Evolutionary conservation across 352 stramenopile species (phyloP).

Genomic region (Phytophthora aleatoria): DNA sequence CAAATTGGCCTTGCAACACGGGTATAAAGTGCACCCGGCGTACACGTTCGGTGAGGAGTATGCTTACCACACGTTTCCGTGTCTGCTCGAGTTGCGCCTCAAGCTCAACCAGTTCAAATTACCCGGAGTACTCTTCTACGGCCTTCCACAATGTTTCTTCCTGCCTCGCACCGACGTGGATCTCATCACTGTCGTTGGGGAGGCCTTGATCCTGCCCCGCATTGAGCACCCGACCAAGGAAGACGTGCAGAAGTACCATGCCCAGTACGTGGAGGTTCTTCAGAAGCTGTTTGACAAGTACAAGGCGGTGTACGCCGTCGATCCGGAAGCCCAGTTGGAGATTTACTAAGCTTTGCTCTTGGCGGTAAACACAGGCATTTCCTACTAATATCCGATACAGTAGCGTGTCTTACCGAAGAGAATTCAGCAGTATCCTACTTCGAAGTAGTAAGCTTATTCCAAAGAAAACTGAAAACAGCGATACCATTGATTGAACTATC

Average conservation of each 20-base stretch:
- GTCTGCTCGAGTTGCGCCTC: conserved; percentile 70
- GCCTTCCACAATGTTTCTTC: conserved; percentile 73
- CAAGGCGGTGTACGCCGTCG: conserved; percentile 74
- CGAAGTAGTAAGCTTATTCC: too few relatives aligned
- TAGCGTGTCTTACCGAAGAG: too few relatives aligned
- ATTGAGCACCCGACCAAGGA: conserved; percentile 87
- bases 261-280: conserved; percentile 83
- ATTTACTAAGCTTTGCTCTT: conserved; percentile 35
- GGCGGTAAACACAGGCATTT: too few relatives aligned
- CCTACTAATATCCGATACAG: too few relatives aligned
- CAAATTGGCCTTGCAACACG: conserved; percentile 89
- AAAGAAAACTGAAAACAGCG: too few relatives aligned
- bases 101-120: conserved; percentile 85
- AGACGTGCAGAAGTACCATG: conserved; percentile 90
- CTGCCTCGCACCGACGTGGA: conserved; percentile 76
- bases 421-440: too few relatives aligned
- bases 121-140: conserved; percentile 78
- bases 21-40: conserved; percentile 86
- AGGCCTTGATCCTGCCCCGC: conserved; percentile 80
- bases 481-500: too few relatives aligned
- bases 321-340: conserved; percentile 56
- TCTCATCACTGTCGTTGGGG: conserved; percentile 89
- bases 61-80: conserved; percentile 85
- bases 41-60: conserved; percentile 93
- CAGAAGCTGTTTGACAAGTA: conserved; percentile 86